These are phyloP conservation scores for Pachyrhizus erosus DNA, from an alignment of 306 rosid genomes.

Conservation along the genomic window DNA sequence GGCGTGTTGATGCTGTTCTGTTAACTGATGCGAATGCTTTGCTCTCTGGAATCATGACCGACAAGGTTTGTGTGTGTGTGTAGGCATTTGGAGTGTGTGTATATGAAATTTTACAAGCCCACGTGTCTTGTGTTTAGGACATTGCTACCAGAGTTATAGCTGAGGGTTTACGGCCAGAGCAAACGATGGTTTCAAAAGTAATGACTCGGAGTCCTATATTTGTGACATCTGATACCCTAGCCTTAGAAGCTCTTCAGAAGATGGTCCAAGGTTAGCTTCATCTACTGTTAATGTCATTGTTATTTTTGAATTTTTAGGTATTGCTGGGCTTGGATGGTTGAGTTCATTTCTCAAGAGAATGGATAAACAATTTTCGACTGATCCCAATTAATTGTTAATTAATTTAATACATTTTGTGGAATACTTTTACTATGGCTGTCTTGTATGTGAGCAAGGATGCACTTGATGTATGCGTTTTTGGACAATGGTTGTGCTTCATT, in stretches of 20 bases:
- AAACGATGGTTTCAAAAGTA: conserved; percentile 77
- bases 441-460: conserved; percentile 6
- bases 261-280: conserved; percentile 81
- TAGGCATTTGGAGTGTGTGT: neutral
- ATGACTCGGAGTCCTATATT: conserved; percentile 91
- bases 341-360: conserved; percentile 3
- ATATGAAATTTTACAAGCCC: conserved; percentile 36
- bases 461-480: conserved; percentile 8
- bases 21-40: conserved; percentile 86
- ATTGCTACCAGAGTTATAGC: conserved; percentile 86
- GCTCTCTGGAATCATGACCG: conserved; percentile 95
- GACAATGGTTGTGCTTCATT: neutral
- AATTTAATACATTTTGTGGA: conserved; percentile 4
- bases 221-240: conserved; percentile 79
- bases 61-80: conserved; percentile 62
- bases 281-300: conserved; percentile 11
- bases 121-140: conserved; percentile 62
- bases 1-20: conserved; percentile 86
- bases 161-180: conserved; percentile 91
- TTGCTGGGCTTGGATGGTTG: neutral
- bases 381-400: neutral
- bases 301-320: neutral
- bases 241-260: conserved; percentile 91
- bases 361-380: neutral
- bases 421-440: conserved; percentile 9